Conservation (phyloP, 371 early-diverging fungal species). For the Rhizopus delemar region DNA sequence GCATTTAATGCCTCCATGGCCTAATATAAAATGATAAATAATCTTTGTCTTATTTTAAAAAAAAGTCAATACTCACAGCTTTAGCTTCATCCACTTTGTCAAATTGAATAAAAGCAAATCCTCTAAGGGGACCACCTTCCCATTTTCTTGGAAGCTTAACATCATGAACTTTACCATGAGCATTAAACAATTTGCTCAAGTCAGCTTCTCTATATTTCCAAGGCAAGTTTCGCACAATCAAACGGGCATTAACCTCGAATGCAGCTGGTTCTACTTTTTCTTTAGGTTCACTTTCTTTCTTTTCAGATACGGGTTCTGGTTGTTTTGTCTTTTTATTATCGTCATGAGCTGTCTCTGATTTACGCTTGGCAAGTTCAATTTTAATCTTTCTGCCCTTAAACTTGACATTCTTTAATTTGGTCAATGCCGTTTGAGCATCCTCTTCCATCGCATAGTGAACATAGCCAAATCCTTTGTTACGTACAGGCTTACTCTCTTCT, state of each 20-base stretch:
- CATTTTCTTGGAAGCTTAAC: slow-evolving; percentile 77
- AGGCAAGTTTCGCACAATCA: slow-evolving; percentile 90
- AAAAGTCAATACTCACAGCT: slow-evolving; percentile 32
- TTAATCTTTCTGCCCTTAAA: slow-evolving; percentile 69
- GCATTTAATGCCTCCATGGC: slow-evolving; percentile 82
- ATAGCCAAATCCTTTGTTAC: slow-evolving; percentile 88
- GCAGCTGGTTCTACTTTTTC: not conserved
- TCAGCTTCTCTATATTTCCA: slow-evolving; percentile 76
- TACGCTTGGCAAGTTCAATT: slow-evolving; percentile 73
- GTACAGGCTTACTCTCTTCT: slow-evolving; percentile 32
- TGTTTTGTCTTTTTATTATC: slow-evolving; percentile 23
- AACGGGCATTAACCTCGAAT: slow-evolving; percentile 57
- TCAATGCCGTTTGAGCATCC: slow-evolving; percentile 83
- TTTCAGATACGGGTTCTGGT: slow-evolving; percentile 7
- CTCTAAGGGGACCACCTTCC: slow-evolving; percentile 71
- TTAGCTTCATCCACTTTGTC: slow-evolving; percentile 65
- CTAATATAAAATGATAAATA: slow-evolving; percentile 19
- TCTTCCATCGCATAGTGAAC: slow-evolving; percentile 87
- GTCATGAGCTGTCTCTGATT: slow-evolving; percentile 20
- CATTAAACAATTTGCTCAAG: slow-evolving; percentile 56
- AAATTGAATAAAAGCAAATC: slow-evolving; percentile 91
- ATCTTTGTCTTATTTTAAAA: not conserved
- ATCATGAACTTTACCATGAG: slow-evolving; percentile 64
- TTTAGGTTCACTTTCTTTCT: slow-evolving; percentile 14
- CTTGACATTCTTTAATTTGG: slow-evolving; percentile 66